Evolutionary conservation across 345 rosid species (phyloP).

Genomic region (Bruguiera gymnorhiza): DNA sequence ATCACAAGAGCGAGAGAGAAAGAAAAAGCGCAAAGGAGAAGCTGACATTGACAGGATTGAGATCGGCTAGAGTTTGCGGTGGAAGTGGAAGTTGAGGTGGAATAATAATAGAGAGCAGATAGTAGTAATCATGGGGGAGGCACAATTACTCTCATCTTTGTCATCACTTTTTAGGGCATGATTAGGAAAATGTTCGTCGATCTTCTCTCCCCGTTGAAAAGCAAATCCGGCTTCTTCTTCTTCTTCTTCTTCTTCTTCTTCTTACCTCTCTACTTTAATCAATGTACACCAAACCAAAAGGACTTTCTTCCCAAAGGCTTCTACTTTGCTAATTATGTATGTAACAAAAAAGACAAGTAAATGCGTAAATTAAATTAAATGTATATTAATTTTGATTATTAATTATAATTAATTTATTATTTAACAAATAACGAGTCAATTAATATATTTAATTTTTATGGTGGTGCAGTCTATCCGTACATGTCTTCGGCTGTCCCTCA

Average conservation of each 20-base stretch:
- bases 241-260: slow-evolving; percentile 23
- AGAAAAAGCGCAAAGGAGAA: slow-evolving; percentile 7
- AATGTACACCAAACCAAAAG: slow-evolving; percentile 6
- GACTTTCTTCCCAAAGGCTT: slow-evolving; percentile 39
- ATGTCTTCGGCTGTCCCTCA: too few relatives aligned
- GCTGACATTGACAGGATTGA: slow-evolving; percentile 39
- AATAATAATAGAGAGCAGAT: slow-evolving; percentile 34
- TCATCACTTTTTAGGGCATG: slow-evolving; percentile 82
- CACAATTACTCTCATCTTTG: slow-evolving; percentile 80
- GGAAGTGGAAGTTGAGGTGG: slow-evolving; percentile 50
- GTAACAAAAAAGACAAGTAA: too few relatives aligned
- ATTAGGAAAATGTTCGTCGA: slow-evolving; percentile 63
- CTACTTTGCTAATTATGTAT: background rate
- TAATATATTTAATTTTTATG: too few relatives aligned
- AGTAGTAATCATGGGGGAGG: slow-evolving; percentile 56
- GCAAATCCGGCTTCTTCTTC: background rate
- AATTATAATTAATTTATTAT: too few relatives aligned
- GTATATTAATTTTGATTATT: too few relatives aligned
- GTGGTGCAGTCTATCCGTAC: too few relatives aligned
- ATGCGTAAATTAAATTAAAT: too few relatives aligned
- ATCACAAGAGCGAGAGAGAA: background rate
- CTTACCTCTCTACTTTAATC: slow-evolving; percentile 12
- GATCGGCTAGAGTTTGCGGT: slow-evolving; percentile 43
- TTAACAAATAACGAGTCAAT: too few relatives aligned
- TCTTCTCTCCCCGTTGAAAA: slow-evolving; percentile 34